Conservation (phyloP, 495 filamentous ascomycete genomes). For the Sordaria brevicollis region DNA sequence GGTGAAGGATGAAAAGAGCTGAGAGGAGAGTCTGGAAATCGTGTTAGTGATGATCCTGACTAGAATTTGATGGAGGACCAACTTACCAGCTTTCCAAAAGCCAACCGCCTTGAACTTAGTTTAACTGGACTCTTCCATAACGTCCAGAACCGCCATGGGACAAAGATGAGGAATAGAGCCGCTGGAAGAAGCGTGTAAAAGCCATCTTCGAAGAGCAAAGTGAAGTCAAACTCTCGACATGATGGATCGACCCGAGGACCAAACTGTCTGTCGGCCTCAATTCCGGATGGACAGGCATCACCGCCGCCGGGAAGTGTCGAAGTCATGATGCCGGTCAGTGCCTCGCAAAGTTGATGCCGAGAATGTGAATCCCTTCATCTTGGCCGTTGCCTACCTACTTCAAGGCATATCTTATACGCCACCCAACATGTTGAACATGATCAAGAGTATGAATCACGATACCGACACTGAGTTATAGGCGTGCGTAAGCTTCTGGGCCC, state of each 20-base stretch:
- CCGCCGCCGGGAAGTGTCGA: background rate
- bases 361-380: background rate
- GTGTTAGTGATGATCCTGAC: background rate
- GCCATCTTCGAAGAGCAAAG: conserved; percentile 25
- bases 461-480: background rate
- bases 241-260: conserved; percentile 17
- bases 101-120: conserved; percentile 17
- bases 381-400: background rate
- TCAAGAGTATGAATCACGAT: background rate
- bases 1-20: conserved; percentile 16
- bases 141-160: conserved; percentile 11
- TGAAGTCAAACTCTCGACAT: conserved; percentile 29
- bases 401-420: background rate
- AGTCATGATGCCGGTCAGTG: background rate
- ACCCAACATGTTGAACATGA: background rate
- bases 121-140: conserved; percentile 19
- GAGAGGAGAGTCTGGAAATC: background rate
- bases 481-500: background rate
- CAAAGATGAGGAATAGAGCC: conserved; percentile 17
- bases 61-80: background rate
- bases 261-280: conserved; percentile 7
- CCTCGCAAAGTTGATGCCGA: background rate
- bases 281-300: background rate
- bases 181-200: conserved; percentile 22
- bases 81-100: conserved; percentile 18